Percentiles rank a stretch among this genome's conserved stretches.
These are phyloP conservation scores for Tricholoma furcatifolium DNA, from an alignment of 768 basidiomycete species.

Conservation along the genomic window DNA sequence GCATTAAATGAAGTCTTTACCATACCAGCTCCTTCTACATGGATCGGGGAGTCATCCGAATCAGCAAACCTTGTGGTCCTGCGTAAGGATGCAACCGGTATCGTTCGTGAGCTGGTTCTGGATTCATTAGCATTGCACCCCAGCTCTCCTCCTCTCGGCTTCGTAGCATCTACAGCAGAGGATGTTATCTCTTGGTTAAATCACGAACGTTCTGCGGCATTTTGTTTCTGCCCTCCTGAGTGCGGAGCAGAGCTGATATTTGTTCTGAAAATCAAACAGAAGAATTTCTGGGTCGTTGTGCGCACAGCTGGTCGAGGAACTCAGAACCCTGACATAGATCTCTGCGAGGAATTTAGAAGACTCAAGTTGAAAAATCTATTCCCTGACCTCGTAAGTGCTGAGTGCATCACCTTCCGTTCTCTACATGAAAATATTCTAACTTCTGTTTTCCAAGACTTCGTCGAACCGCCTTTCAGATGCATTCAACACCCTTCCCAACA, in stretches of 20 bases:
- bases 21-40: neutral
- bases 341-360: neutral
- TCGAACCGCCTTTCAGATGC: neutral
- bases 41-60: neutral
- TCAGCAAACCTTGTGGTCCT: neutral
- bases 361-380: neutral
- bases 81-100: neutral
- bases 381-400: too few relatives aligned
- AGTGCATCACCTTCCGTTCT: neutral
- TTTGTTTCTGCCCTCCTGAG: conserved; percentile 1
- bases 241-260: neutral
- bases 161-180: neutral
- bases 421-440: too few relatives aligned
- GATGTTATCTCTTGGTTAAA: conserved; percentile 2
- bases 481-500: neutral
- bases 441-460: neutral
- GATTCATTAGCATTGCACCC: neutral
- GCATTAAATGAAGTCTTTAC: neutral
- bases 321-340: neutral
- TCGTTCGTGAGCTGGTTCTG: neutral
- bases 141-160: neutral
- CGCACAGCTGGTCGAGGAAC: neutral
- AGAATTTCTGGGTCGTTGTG: neutral
- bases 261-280: neutral
- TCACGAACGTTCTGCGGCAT: neutral